phyloP scores from a whole-genome alignment of 768 basidiomycete genomes.

The Holtermanniella nyarrowii region DNA sequence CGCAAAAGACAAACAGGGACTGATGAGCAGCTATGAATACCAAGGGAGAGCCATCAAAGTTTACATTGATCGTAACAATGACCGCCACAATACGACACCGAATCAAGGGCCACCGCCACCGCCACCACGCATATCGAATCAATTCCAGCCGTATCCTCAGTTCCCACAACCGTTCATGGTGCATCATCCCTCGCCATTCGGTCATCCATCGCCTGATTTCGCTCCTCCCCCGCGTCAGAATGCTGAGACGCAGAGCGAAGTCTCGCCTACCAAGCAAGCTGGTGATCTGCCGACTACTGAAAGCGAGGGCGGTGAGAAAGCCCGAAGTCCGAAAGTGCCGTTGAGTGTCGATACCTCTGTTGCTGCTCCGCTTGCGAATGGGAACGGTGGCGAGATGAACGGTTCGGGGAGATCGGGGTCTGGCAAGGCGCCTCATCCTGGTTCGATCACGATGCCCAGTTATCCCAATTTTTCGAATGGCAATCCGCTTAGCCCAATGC shows the following conservation, averaged over 20 bases:
- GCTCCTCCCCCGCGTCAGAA: neutral
- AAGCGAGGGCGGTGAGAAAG: neutral
- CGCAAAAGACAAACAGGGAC: neutral
- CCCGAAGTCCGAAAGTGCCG: too few relatives aligned
- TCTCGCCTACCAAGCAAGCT: neutral
- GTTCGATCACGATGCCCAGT: constrained; percentile 41
- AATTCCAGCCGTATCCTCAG: too few relatives aligned
- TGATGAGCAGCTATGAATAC: constrained; percentile 60
- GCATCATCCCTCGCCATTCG: neutral
- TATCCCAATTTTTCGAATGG: constrained; percentile 26
- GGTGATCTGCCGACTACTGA: neutral
- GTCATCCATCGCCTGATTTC: neutral
- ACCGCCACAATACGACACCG: neutral
- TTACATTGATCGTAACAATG: constrained; percentile 55
- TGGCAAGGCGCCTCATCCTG: constrained; percentile 25
- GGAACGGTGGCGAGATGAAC: neutral
- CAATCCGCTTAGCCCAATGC: constrained; percentile 46
- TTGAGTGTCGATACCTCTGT: too few relatives aligned
- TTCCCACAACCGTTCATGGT: neutral
- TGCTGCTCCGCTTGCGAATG: neutral
- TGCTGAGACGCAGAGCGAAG: neutral
- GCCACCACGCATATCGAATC: too few relatives aligned
- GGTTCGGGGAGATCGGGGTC: neutral
- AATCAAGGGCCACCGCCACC: too few relatives aligned
- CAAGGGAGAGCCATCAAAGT: constrained; percentile 81